Percentiles rank a stretch among this genome's conserved stretches.
Evolutionary conservation across 352 stramenopile species (phyloP).

Genomic region (Globisporangium yorkense): DNA sequence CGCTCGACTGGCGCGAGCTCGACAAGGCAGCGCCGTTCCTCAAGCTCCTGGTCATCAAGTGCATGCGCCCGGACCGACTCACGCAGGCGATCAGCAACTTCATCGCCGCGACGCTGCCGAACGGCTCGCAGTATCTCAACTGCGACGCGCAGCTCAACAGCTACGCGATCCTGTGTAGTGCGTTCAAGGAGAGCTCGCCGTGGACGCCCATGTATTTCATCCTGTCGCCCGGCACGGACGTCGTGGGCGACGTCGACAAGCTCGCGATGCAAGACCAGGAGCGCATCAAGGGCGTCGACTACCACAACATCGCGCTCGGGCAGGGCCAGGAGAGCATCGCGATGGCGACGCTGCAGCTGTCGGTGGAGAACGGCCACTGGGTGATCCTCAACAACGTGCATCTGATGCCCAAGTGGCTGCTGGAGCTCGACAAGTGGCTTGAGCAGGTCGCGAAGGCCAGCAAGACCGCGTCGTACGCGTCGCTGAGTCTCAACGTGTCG

Average conservation of each 20-base stretch:
- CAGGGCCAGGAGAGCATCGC: constrained; percentile 92
- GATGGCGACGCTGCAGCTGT: constrained; percentile 83
- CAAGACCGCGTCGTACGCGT: constrained; percentile 44
- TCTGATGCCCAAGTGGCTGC: constrained; percentile 92
- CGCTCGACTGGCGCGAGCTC: constrained; percentile 89
- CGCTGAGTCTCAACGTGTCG: constrained; percentile 19
- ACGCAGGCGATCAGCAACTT: constrained; percentile 93
- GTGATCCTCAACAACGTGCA: constrained; percentile 95
- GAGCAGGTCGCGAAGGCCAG: constrained; percentile 68
- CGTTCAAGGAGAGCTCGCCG: constrained; percentile 90
- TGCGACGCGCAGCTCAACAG: constrained; percentile 91
- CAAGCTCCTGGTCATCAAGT: constrained; percentile 93
- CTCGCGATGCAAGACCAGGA: constrained; percentile 90
- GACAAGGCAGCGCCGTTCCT: constrained; percentile 88
- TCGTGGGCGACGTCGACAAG: constrained; percentile 94
- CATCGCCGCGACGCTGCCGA: constrained; percentile 75
- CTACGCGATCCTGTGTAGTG: constrained; percentile 92
- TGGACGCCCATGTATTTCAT: constrained; percentile 98
- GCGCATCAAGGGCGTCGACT: constrained; percentile 92
- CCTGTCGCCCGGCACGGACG: constrained; percentile 94
- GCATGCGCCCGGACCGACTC: constrained; percentile 92
- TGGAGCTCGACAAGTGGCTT: constrained; percentile 91
- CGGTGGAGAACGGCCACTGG: constrained; percentile 91
- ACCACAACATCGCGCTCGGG: constrained; percentile 94
- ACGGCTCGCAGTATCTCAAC: constrained; percentile 76